Evolutionary conservation across 306 rosid genomes (phyloP).

Genomic region (Trifolium dubium): DNA sequence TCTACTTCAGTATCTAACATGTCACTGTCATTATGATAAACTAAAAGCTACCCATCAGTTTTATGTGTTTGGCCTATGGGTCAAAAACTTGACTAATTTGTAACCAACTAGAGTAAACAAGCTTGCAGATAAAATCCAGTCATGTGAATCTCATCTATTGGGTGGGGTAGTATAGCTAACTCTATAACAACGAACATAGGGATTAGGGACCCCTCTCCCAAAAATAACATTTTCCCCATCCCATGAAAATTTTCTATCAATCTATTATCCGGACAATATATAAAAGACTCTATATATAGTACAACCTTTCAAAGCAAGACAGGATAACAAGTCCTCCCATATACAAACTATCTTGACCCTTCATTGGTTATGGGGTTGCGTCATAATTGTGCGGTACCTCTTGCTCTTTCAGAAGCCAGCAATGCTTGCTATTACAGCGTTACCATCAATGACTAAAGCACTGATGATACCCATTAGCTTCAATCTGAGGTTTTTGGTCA

Average conservation of each 20-base stretch:
- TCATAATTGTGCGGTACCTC: constrained; percentile 52
- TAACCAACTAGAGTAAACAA: not conserved
- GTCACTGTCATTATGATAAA: too few species aligned
- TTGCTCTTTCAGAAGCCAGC: constrained; percentile 63
- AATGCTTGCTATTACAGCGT: constrained; percentile 55
- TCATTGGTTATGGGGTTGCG: not conserved
- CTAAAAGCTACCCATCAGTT: too few species aligned
- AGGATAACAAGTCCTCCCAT: not conserved
- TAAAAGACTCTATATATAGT: not conserved
- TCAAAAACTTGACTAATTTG: too few species aligned
- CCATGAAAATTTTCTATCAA: too few species aligned
- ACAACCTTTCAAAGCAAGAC: not conserved
- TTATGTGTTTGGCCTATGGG: too few species aligned
- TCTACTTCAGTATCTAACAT: too few species aligned
- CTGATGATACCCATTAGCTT: constrained; percentile 74
- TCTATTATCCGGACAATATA: not conserved
- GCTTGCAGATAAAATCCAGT: not conserved
- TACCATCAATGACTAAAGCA: constrained; percentile 52
- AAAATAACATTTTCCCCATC: too few species aligned
- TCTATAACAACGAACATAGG: constrained; percentile 29
- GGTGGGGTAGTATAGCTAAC: too few species aligned
- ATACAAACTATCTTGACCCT: not conserved
- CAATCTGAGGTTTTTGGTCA: constrained; percentile 64
- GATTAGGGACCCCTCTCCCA: not conserved
- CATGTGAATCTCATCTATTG: too few species aligned